Percentiles rank a stretch among this genome's conserved stretches.
phyloP scores from a whole-genome alignment of 257 asterid species.

The Solanum pennellii region DNA sequence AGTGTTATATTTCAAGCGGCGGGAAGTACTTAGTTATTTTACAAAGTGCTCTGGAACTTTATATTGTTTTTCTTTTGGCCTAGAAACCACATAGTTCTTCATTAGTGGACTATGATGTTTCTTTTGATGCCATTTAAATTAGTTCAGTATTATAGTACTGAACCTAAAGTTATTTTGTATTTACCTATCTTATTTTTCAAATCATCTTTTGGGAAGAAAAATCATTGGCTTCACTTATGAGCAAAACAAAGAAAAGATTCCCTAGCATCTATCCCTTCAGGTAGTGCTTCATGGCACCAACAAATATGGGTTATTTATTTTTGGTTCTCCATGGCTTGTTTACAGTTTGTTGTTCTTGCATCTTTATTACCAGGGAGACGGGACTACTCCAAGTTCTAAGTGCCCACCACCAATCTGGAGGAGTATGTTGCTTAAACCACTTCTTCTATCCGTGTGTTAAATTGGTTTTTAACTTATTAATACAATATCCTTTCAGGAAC shows the following conservation, averaged over 20 bases:
- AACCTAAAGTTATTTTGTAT: not conserved
- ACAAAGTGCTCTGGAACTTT: not conserved
- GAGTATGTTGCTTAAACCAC: conserved; percentile 39
- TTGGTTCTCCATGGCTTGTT: not conserved
- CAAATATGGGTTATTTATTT: not conserved
- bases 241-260: not conserved
- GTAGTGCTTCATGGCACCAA: not conserved
- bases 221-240: not conserved
- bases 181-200: not conserved
- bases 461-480: conserved; percentile 14
- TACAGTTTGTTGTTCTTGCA: not conserved
- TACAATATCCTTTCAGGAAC: conserved; percentile 41
- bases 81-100: not conserved
- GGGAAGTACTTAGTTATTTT: not conserved
- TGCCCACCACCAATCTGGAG: conserved; percentile 97
- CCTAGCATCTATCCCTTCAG: not conserved
- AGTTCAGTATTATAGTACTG: not conserved
- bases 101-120: not conserved
- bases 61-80: not conserved
- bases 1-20: not conserved
- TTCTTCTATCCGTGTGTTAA: conserved; percentile 6
- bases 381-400: conserved; percentile 89
- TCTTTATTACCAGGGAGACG: conserved; percentile 54
- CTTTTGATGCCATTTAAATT: not conserved
- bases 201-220: not conserved